These are phyloP conservation scores for Cladosporium phlei DNA, from an alignment of 2,329 filamentous ascomycete species.

Conservation along the genomic window DNA sequence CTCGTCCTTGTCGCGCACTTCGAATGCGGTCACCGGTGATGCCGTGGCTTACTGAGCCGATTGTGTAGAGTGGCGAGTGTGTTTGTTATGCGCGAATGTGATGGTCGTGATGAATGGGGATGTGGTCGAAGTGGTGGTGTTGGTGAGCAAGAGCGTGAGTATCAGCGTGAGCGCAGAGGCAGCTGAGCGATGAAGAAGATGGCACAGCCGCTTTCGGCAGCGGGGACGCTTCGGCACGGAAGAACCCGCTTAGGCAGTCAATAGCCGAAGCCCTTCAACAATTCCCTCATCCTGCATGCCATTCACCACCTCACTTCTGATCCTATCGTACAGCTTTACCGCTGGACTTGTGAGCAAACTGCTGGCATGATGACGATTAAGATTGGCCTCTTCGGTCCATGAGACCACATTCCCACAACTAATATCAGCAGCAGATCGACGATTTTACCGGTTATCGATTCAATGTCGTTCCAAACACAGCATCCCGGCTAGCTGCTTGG, in stretches of 20 bases:
- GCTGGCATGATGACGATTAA: too few species aligned
- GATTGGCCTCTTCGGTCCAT: too few species aligned
- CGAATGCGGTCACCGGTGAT: neutral
- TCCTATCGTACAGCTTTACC: too few species aligned
- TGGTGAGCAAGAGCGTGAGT: neutral
- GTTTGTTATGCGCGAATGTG: neutral
- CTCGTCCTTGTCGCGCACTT: conserved; percentile 8
- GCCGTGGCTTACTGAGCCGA: neutral
- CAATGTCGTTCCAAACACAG: too few species aligned
- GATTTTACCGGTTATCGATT: too few species aligned
- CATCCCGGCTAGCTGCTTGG: too few species aligned
- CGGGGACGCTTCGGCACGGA: neutral
- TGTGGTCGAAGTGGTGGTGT: neutral
- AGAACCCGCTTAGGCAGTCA: neutral
- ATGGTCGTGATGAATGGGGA: neutral
- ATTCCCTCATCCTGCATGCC: too few species aligned
- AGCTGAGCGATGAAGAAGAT: neutral
- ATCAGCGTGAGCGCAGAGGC: neutral
- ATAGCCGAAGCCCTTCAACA: neutral
- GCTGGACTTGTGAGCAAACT: too few species aligned
- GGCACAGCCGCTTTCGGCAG: neutral
- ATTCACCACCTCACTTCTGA: too few species aligned
- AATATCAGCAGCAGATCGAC: too few species aligned
- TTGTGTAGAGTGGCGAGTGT: neutral
- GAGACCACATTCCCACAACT: too few species aligned